Evolutionary conservation across 176 grass and related monocot species (phyloP), one percentile per base, ranked within the genome.

Genomic region (Rhynchospora tenuis): DNA sequence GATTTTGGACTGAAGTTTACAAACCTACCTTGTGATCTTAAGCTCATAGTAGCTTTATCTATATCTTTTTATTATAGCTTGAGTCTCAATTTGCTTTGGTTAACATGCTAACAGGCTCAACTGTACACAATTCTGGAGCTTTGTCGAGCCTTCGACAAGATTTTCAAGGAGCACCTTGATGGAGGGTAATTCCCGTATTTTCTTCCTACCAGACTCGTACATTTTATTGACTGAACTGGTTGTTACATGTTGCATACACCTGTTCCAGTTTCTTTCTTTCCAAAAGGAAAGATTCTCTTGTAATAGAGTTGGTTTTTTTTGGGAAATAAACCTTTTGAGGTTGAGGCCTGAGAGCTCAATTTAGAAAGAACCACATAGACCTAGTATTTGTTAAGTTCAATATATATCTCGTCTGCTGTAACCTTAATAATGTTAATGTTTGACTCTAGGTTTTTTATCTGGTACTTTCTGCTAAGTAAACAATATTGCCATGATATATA

Each of bases 101-200:
- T 72, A 59, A 6, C 70, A 8, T 87, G 33, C 48, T 73, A 62
- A 65, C 85, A 98, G 96, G 93, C 96, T 89, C 96, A 95, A 45
- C 63, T 98, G 73, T 95, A 98, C 83, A 89, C 84, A 33, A 88
- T 99, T 66, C 85, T 99, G 93, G 96, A 99, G 67, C 89, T 99
- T 47, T 99, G 96, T 48, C 93, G 93, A 45, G 89, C 93, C 56
- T 99, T 99, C 89, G 89, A 95, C 55, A 95, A 89, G 89, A 95
- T 99, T 86, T 99, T 99, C 83, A 99, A 91, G 78, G 96, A 99
- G 63, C 96, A 99, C 87, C 91, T 99, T 83, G 96, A 99, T 83
- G 96, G 96, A 88, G 93, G 96, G 96, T 95, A 99, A 89, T 60
- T 9, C 0, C 20, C 20, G 38, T 28, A 42, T 58, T 83, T 80